Evolutionary conservation across 140 eudicot species (phyloP), one percentile per base, ranked within the genome.

Genomic region (Cichorium intybus): DNA sequence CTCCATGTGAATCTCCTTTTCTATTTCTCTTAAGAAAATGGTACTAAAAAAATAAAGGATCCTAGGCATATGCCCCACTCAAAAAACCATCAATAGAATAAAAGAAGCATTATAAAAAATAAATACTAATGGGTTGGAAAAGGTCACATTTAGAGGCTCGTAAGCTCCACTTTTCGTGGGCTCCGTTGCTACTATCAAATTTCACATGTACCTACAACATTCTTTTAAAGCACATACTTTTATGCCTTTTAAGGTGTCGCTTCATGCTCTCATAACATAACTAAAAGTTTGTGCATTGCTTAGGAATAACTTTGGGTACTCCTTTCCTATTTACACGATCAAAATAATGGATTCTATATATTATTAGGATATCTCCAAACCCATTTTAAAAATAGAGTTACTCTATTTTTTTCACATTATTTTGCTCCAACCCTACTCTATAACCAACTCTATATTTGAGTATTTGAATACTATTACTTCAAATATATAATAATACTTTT

Each of bases 71-170:
- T 0, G 20, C 33, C 56, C 45, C 77, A 61, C 62, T 47, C 20
- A 64, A 27, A 26, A 20, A 48, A 20, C 49, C 31, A 64, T n/a
- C 35, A 51, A 41, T 58, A 14, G 35, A 59, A 39, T 10, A 21
- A 10, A 68, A 56, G 24, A 56, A 48, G 54, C 45, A 53, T 35
- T 43, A 6, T 1, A 41, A 23, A 46, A 57, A 8, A 22, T 21
- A 50, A 61, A 23, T 31, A 10, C 20, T 68, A 27, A 64, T 64
- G 70, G 69, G 70, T 48, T 27, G 63, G 56, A 37, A 33, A 66
- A 74, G 57, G 54, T 33, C 80, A 75, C 80, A 21, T 60, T 75
- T 41, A 60, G 52, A 69, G 80, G 80, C 75, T 68, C 37, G 41
- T 22, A 60, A 57, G 33, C 41, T 18, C 43, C 28, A n/a, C 75